A percentile compares a stretch with the other conserved stretches of the same genome.
Evolutionary conservation across 768 basidiomycete species (phyloP).

Genomic region (Saitozyma sp.): DNA sequence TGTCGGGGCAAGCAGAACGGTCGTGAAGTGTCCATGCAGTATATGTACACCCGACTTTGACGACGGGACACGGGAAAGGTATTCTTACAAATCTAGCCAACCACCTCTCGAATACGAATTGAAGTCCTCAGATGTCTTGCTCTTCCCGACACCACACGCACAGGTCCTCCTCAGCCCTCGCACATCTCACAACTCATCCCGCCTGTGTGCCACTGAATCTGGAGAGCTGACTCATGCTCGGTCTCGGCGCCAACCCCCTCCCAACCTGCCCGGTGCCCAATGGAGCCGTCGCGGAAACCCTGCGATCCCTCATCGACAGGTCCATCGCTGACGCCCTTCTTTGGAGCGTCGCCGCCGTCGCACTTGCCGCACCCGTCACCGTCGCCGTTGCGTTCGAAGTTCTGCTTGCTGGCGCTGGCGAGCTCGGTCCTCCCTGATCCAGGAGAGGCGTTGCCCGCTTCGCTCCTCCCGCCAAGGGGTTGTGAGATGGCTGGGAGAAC

Average conservation of each 20-base stretch:
- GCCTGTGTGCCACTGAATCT: too few species aligned
- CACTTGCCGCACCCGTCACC: not conserved
- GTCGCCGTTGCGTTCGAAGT: not conserved
- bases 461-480: not conserved
- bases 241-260: slow-evolving; percentile 10
- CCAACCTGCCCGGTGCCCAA: not conserved
- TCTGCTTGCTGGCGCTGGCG: slow-evolving; percentile 1
- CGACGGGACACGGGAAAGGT: not conserved
- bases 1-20: not conserved
- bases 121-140: too few species aligned
- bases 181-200: too few species aligned
- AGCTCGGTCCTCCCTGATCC: slow-evolving; percentile 7
- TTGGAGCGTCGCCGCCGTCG: slow-evolving; percentile 3
- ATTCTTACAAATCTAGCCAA: too few species aligned
- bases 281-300: too few species aligned
- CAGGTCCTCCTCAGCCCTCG: too few species aligned
- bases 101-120: too few species aligned
- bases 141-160: too few species aligned
- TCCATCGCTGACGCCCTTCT: slow-evolving; percentile 9
- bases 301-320: not conserved
- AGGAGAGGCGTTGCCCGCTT: not conserved
- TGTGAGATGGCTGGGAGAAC: not conserved
- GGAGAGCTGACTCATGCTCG: slow-evolving; percentile 9
- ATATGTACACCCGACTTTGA: not conserved
- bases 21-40: not conserved